These are phyloP conservation scores for Nicotiana paniculata DNA, from an alignment of 257 asterid species.

Conservation along the genomic window DNA sequence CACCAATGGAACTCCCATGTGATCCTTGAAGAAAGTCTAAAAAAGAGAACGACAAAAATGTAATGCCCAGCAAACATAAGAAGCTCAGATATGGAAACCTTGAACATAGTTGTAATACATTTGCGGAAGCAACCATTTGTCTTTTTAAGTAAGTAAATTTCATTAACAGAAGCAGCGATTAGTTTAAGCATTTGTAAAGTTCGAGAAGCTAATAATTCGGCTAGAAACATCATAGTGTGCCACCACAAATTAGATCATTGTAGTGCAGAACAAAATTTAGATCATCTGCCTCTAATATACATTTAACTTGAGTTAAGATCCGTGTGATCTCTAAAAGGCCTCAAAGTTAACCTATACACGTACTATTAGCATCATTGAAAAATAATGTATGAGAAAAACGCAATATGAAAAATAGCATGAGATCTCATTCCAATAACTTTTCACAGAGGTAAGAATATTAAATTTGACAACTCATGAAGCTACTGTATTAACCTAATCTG, in stretches of 20 bases:
- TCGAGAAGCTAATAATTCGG: not conserved
- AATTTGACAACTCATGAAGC: conserved; percentile 2
- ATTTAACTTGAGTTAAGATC: not conserved
- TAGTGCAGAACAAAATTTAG: not conserved
- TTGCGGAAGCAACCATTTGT: not conserved
- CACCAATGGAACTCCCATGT: conserved; percentile 74
- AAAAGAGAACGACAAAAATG: not conserved
- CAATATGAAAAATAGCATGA: not conserved
- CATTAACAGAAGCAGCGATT: not conserved
- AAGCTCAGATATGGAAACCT: not conserved
- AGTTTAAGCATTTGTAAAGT: not conserved
- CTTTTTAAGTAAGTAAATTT: too few species aligned
- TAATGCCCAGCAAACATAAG: not conserved
- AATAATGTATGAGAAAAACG: not conserved
- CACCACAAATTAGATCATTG: not conserved
- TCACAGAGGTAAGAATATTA: not conserved
- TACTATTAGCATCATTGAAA: not conserved
- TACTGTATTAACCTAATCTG: not conserved
- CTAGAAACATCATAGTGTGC: not conserved
- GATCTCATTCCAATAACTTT: not conserved
- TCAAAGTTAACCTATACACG: not conserved
- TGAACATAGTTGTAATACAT: not conserved
- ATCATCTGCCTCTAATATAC: not conserved
- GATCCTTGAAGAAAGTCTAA: conserved; percentile 65
- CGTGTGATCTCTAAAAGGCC: not conserved